These are phyloP conservation scores for Misopates orontium DNA, from an alignment of 257 asterid genomes.

Conservation along the genomic window DNA sequence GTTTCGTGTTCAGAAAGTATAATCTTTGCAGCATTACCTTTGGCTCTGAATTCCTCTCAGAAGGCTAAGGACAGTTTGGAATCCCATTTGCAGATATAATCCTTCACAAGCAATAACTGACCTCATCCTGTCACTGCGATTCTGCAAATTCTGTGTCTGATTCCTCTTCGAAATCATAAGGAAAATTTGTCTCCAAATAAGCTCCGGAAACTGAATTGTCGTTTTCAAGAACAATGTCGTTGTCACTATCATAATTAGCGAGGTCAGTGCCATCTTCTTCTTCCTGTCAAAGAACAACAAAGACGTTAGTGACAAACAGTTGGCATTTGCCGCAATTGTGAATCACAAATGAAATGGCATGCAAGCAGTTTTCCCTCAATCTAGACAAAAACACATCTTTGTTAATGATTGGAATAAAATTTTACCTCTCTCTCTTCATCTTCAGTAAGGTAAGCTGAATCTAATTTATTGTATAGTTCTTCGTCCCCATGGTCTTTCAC, in stretches of 20 bases:
- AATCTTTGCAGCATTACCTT: too few species aligned
- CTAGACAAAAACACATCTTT: background rate
- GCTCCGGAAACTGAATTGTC: constrained; percentile 19
- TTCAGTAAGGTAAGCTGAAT: constrained; percentile 64
- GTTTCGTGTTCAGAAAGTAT: too few species aligned
- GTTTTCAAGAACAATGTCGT: constrained; percentile 31
- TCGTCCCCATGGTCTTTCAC: constrained; percentile 58
- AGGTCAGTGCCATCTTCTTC: constrained; percentile 52
- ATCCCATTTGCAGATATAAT: background rate
- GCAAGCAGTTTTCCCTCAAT: constrained; percentile 3
- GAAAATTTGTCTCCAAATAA: constrained; percentile 41
- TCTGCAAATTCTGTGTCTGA: constrained; percentile 42
- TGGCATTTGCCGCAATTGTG: background rate
- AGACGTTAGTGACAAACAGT: background rate
- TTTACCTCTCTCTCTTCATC: constrained; percentile 84
- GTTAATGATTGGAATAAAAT: background rate
- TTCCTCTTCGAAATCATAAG: constrained; percentile 37
- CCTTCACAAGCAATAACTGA: background rate
- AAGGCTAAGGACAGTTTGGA: too few species aligned
- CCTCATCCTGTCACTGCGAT: constrained; percentile 8
- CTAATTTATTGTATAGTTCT: constrained; percentile 66
- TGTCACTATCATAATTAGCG: constrained; percentile 35
- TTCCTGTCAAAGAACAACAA: constrained; percentile 36
- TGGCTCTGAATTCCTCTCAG: too few species aligned
- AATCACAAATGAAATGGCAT: too few species aligned